Base-by-base conservation (phyloP, 106 monocot species). In the Acorus calamus region DNA sequence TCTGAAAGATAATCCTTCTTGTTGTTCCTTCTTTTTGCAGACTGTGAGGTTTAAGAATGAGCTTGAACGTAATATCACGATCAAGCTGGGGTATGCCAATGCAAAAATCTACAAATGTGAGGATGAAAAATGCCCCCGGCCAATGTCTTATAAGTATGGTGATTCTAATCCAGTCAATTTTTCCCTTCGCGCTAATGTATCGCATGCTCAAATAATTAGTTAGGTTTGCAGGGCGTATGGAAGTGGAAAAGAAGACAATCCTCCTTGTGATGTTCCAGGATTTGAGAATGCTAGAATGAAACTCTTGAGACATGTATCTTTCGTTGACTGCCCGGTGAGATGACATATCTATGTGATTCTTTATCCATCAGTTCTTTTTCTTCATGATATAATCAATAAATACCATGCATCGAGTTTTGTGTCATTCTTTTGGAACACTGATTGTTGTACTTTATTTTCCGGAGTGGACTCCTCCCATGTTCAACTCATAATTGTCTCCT, bases 81-180 rank as follows among this genome's bases (percentile, higher is more conserved):
- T 94, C 61, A 94, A 94, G 71, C 73, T 94, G 11, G 93, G 93
- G 8, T 94, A 94, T 82, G 93, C 93, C 45, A 94, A 94, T 81
- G 93, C 93, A 53, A 94, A 94, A 65, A 94, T 94, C 47, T 94
- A 94, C 56, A 94, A 89, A 80, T 94, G 93, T 79, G 93, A 94
- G 79, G 89, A 94, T 84, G 89, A 94, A 11, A 89, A 48, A 73
- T 94, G 93, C 52, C 89, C 86, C 28, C 66, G 93, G 3, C 93
- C 93, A 42, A 85, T 83, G 93, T 94, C 83, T 67, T 94, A 89
- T 77, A 94, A 94, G 93, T 94, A 94, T 66, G 85, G 3, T 68
- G 11, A 28, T 55, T 43, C 59, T 3, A 8, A 8, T 7, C 9
- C 41, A 43, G 49, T 8, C 2, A 66, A n/a, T 57, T 45, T 3